phyloP scores from a whole-genome alignment of 2,329 filamentous ascomycete species.

The Calycina herbarum region DNA sequence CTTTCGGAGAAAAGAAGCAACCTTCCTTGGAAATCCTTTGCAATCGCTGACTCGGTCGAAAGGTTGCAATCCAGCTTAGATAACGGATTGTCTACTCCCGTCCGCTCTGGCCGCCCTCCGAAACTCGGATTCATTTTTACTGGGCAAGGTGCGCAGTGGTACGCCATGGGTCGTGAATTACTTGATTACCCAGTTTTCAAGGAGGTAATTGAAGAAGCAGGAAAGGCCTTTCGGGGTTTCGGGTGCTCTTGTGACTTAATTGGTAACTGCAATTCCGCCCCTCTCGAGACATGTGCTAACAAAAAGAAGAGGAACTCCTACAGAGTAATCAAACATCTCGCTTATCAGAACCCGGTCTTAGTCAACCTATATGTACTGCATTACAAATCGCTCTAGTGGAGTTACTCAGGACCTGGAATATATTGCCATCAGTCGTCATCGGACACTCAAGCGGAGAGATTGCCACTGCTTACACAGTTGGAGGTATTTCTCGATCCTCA shows the following conservation, averaged over 20 bases:
- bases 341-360: slow-evolving; percentile 11
- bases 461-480: slow-evolving; percentile 41
- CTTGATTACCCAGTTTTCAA: slow-evolving; percentile 16
- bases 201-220: slow-evolving; percentile 7
- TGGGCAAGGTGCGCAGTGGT: slow-evolving; percentile 37
- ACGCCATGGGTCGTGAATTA: slow-evolving; percentile 31
- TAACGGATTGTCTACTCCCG: not conserved
- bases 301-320: not conserved
- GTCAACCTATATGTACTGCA: slow-evolving; percentile 34
- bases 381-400: slow-evolving; percentile 48
- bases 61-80: not conserved
- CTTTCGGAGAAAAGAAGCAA: slow-evolving; percentile 30
- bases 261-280: not conserved
- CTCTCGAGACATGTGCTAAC: not conserved
- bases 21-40: slow-evolving; percentile 7
- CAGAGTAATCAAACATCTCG: not conserved
- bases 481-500: slow-evolving; percentile 23
- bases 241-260: slow-evolving; percentile 11
- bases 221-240: not conserved
- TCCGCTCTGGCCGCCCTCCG: not conserved
- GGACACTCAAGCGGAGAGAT: slow-evolving; percentile 49
- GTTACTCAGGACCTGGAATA: slow-evolving; percentile 40
- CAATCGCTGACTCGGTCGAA: not conserved
- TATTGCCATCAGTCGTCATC: slow-evolving; percentile 41
- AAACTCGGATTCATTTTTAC: slow-evolving; percentile 32